A percentile compares a stretch with the other conserved stretches of the same genome.
Conservation (phyloP, 169 alveolate species). For the Eimeria praecox region DNA sequence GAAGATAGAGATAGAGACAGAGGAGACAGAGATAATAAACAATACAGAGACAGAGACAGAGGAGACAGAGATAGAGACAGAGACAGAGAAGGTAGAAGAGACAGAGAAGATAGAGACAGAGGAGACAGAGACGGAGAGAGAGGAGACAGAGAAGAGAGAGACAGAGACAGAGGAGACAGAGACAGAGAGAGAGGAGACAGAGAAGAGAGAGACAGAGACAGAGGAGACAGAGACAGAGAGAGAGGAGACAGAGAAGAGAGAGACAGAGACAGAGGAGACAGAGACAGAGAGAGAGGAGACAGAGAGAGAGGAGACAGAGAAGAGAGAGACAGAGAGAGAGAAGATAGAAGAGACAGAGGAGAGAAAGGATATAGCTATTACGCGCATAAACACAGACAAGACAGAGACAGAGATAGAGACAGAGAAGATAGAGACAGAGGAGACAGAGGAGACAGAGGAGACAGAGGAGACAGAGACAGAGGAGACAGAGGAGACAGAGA, state of each 20-base stretch:
- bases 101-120: background rate
- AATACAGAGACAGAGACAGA: background rate
- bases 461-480: constrained; percentile 23
- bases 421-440: background rate
- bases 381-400: too few species aligned
- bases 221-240: background rate
- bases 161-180: constrained; percentile 24
- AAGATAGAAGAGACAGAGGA: background rate
- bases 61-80: background rate
- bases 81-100: background rate
- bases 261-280: background rate
- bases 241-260: constrained; percentile 12
- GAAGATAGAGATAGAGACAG: background rate
- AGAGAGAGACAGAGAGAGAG: background rate
- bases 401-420: background rate
- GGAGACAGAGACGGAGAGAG: background rate
- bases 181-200: constrained; percentile 25
- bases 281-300: background rate
- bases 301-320: background rate
- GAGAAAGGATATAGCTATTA: too few species aligned
- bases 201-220: background rate
- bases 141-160: background rate
- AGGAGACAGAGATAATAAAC: background rate
- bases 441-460: background rate
- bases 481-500: too few species aligned